Conservation (phyloP, 306 rosid species). For the Cajanus cajan region DNA sequence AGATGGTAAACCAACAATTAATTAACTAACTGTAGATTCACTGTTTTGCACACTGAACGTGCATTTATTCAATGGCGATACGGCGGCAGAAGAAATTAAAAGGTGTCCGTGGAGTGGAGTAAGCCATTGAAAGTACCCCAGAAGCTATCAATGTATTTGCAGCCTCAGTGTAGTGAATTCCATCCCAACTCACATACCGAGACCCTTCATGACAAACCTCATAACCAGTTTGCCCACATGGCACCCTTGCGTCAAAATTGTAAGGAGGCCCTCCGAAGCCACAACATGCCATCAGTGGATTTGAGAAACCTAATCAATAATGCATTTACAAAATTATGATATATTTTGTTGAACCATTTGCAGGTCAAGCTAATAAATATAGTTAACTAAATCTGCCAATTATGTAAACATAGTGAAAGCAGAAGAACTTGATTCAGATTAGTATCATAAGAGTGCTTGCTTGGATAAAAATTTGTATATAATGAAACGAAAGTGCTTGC, state of each 20-base stretch:
- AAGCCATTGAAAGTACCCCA: conserved; percentile 55
- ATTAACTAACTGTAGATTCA: too few relatives aligned
- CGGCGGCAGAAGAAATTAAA: conserved; percentile 69
- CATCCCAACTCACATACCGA: conserved; percentile 73
- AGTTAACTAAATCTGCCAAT: neutral
- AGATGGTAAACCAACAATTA: neutral
- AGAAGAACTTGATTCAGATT: conserved; percentile 10
- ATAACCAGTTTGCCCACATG: conserved; percentile 76
- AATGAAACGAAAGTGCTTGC: conserved; percentile 14
- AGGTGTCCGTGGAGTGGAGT: conserved; percentile 63
- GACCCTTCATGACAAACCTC: conserved; percentile 67
- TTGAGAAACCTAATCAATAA: conserved; percentile 60
- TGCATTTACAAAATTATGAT: neutral
- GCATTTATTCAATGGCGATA: conserved; percentile 24
- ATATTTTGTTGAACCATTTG: neutral
- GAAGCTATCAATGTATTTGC: conserved; percentile 70
- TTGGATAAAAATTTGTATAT: neutral
- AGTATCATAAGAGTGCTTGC: neutral
- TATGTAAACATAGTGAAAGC: neutral
- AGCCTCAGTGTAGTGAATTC: conserved; percentile 72
- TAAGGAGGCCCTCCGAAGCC: conserved; percentile 92
- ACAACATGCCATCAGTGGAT: conserved; percentile 83
- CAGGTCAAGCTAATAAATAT: neutral
- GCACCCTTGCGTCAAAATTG: conserved; percentile 61
- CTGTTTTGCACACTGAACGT: neutral